These are phyloP conservation scores for Candida boleticola DNA, from an alignment of 805 yeast species.

Conservation along the genomic window DNA sequence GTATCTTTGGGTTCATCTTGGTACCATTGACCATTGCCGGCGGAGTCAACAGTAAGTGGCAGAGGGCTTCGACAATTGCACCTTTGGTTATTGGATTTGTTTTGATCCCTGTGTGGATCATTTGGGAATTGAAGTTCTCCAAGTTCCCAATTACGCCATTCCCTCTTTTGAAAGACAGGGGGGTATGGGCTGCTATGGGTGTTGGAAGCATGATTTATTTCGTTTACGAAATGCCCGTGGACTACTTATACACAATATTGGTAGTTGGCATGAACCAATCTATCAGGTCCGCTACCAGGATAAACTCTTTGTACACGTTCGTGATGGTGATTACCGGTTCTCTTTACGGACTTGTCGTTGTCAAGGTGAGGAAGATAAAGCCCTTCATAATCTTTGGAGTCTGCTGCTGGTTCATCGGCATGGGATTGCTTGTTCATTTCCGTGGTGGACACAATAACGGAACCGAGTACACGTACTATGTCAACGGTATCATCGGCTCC, in stretches of 20 bases:
- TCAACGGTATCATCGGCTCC: slow-evolving; percentile 62
- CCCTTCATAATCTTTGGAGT: slow-evolving; percentile 60
- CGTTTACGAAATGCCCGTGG: slow-evolving; percentile 67
- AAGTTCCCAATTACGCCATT: slow-evolving; percentile 63
- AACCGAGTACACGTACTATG: slow-evolving; percentile 23
- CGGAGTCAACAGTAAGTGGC: slow-evolving; percentile 56
- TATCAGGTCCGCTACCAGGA: slow-evolving; percentile 63
- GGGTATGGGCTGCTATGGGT: slow-evolving; percentile 68
- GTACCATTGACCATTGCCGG: slow-evolving; percentile 79
- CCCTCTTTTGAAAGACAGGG: slow-evolving; percentile 60
- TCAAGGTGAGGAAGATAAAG: slow-evolving; percentile 54
- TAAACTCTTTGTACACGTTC: slow-evolving; percentile 59
- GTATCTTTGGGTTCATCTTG: slow-evolving; percentile 60
- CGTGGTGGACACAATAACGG: slow-evolving; percentile 47
- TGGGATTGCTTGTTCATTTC: slow-evolving; percentile 58
- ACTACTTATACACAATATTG: slow-evolving; percentile 65
- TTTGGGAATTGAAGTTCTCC: slow-evolving; percentile 59
- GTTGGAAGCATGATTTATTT: slow-evolving; percentile 59
- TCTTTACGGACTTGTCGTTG: slow-evolving; percentile 51
- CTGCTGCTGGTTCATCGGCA: slow-evolving; percentile 54
- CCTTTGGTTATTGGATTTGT: slow-evolving; percentile 68
- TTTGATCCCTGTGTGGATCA: slow-evolving; percentile 54
- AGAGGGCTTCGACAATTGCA: slow-evolving; percentile 57
- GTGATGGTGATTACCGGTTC: slow-evolving; percentile 63
- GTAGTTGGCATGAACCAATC: slow-evolving; percentile 62